Conservation (phyloP, 495 filamentous ascomycete genomes). For the Immersiella caudata region DNA sequence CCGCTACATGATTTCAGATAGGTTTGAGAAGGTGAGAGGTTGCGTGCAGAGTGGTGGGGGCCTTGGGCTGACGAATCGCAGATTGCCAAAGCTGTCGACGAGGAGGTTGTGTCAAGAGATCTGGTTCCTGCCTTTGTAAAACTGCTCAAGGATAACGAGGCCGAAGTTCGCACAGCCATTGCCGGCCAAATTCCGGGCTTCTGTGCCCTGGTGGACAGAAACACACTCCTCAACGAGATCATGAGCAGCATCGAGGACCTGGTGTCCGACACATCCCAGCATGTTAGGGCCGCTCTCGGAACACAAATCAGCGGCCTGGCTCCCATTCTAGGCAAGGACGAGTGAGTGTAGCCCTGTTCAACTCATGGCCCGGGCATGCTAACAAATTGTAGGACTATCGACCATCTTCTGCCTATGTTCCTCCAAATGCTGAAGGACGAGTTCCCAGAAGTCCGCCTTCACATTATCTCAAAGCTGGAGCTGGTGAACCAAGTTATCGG, state of each 20-base stretch:
- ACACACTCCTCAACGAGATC: slow-evolving; percentile 90
- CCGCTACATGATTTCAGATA: slow-evolving; percentile 97
- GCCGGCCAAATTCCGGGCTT: slow-evolving; percentile 98
- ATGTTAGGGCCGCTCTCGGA: slow-evolving; percentile 91
- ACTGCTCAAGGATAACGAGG: slow-evolving; percentile 94
- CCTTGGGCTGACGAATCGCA: slow-evolving; percentile 39
- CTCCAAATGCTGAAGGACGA: slow-evolving; percentile 99
- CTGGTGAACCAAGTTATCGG: slow-evolving; percentile 98
- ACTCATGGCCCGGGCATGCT: background rate
- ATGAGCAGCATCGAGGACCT: slow-evolving; percentile 96
- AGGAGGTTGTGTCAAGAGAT: slow-evolving; percentile 92
- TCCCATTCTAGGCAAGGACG: slow-evolving; percentile 95
- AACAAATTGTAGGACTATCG: slow-evolving; percentile 70
- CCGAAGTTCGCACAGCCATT: slow-evolving; percentile 95
- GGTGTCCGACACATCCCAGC: slow-evolving; percentile 93
- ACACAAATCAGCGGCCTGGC: slow-evolving; percentile 97
- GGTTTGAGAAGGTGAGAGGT: slow-evolving; percentile 85
- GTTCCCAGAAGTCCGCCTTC: slow-evolving; percentile 94
- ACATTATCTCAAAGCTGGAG: slow-evolving; percentile 98
- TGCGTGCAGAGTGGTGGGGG: background rate
- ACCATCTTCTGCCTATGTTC: slow-evolving; percentile 98
- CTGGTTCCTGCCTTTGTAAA: slow-evolving; percentile 97
- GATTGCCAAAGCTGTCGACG: slow-evolving; percentile 98
- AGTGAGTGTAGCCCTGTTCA: slow-evolving; percentile 61
- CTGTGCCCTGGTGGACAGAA: slow-evolving; percentile 82